Evolutionary conservation across 73 alveolate species (phyloP).

Genomic region (Paraurostyla sp.): DNA sequence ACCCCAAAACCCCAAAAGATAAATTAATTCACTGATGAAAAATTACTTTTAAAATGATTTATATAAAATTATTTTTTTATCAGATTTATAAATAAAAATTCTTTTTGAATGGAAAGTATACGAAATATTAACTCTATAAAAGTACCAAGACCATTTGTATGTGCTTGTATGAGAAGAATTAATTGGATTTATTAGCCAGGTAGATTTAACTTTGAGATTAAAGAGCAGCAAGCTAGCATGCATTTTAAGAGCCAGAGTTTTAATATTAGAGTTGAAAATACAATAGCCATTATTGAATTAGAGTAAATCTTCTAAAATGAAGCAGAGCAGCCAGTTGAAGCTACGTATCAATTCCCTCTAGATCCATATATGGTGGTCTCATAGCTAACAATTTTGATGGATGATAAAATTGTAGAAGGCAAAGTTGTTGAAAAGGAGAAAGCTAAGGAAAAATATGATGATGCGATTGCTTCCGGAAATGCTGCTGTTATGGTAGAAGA

Average conservation of each 20-base stretch:
- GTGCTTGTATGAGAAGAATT: too few relatives aligned
- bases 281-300: conserved; percentile 30
- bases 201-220: too few relatives aligned
- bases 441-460: conserved; percentile 87
- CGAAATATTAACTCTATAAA: too few relatives aligned
- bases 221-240: too few relatives aligned
- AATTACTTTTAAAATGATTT: too few relatives aligned
- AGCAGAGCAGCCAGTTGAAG: conserved; percentile 49
- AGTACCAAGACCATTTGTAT: too few relatives aligned
- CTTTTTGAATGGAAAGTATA: too few relatives aligned
- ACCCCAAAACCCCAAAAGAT: too few relatives aligned
- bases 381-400: conserved; percentile 8
- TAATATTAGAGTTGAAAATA: background rate
- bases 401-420: conserved; percentile 72
- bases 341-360: conserved; percentile 53
- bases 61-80: too few relatives aligned
- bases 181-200: too few relatives aligned
- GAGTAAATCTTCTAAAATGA: conserved; percentile 30
- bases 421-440: conserved; percentile 83
- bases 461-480: conserved; percentile 88
- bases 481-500: conserved; percentile 71
- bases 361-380: conserved; percentile 41
- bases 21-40: too few relatives aligned
- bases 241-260: conserved; percentile 1
- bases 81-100: too few relatives aligned